These are phyloP conservation scores for Aschersonia sp. DNA, from an alignment of 2,329 filamentous ascomycete species.

Conservation along the genomic window DNA sequence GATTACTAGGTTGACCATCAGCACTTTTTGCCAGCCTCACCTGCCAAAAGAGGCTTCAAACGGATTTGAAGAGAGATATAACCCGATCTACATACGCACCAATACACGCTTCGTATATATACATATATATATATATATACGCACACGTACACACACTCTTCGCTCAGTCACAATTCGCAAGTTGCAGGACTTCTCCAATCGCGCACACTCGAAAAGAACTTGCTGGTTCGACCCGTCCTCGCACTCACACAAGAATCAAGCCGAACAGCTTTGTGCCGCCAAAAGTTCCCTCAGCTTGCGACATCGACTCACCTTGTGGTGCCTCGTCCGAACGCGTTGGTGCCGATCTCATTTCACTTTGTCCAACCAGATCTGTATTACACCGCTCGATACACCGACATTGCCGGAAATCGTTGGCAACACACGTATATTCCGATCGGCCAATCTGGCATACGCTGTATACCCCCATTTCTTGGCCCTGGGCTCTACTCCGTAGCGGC, in stretches of 20 bases:
- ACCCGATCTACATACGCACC: too few species aligned
- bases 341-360: constrained; percentile 17
- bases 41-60: too few species aligned
- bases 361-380: constrained; percentile 12
- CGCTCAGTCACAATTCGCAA: too few species aligned
- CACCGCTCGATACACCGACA: constrained; percentile 14
- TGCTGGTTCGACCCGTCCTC: neutral
- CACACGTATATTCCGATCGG: constrained; percentile 14
- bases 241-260: neutral
- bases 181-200: neutral
- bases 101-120: too few species aligned
- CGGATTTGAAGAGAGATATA: too few species aligned
- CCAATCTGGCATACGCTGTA: constrained; percentile 15
- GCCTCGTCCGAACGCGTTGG: constrained; percentile 16
- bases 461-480: constrained; percentile 8
- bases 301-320: constrained; percentile 17
- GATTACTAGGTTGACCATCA: too few species aligned
- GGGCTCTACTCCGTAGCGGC: neutral
- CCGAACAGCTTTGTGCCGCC: constrained; percentile 2
- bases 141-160: too few species aligned
- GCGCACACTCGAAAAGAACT: too few species aligned
- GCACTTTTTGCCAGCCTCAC: too few species aligned
- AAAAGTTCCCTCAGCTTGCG: constrained; percentile 8
- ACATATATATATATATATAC: too few species aligned
- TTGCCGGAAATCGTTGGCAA: constrained; percentile 20